phyloP scores from a whole-genome alignment of 176 grass and related monocot genomes.

The Paspalum vaginatum region DNA sequence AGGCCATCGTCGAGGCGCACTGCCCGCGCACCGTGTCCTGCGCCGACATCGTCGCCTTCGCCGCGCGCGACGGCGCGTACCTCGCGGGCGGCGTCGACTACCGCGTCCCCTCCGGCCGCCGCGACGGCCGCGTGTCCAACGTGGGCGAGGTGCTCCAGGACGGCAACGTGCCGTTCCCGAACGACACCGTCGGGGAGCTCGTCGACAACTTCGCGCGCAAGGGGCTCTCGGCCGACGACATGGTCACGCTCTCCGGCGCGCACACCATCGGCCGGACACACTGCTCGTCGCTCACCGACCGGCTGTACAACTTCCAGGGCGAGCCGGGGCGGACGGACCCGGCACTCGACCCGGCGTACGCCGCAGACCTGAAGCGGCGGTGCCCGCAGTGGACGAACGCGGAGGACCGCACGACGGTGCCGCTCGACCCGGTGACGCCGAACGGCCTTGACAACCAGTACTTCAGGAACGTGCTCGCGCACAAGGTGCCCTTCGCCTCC shows the following conservation, averaged over 20 bases:
- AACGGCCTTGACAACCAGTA: slow-evolving; percentile 51
- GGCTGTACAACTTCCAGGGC: slow-evolving; percentile 15
- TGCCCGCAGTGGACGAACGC: slow-evolving; percentile 36
- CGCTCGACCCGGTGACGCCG: slow-evolving; percentile 31
- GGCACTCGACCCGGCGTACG: slow-evolving; percentile 18
- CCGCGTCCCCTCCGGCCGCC: slow-evolving; percentile 52
- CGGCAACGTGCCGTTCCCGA: slow-evolving; percentile 30
- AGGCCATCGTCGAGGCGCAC: slow-evolving; percentile 38
- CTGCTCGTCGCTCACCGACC: slow-evolving; percentile 37
- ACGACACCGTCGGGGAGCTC: slow-evolving; percentile 23
- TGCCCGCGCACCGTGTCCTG: slow-evolving; percentile 55
- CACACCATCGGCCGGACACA: slow-evolving; percentile 52
- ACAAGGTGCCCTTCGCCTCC: slow-evolving; percentile 47
- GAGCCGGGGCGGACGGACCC: slow-evolving; percentile 38
- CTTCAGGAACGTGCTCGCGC: slow-evolving; percentile 44
- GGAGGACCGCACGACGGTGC: slow-evolving; percentile 24
- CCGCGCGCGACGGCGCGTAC: slow-evolving; percentile 46
- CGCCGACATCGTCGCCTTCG: slow-evolving; percentile 49
- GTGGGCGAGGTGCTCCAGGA: slow-evolving; percentile 10
- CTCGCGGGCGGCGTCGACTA: slow-evolving; percentile 57
- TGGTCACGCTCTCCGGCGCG: slow-evolving; percentile 49
- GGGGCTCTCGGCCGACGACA: slow-evolving; percentile 37
- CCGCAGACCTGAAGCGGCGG: slow-evolving; percentile 34
- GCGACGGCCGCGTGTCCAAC: slow-evolving; percentile 46
- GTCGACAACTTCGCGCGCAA: slow-evolving; percentile 32